Percentiles rank a stretch among this genome's conserved stretches.
Conservation (phyloP, 1,284 basidiomycete genomes). For the Bondarzewia mesenterica region DNA sequence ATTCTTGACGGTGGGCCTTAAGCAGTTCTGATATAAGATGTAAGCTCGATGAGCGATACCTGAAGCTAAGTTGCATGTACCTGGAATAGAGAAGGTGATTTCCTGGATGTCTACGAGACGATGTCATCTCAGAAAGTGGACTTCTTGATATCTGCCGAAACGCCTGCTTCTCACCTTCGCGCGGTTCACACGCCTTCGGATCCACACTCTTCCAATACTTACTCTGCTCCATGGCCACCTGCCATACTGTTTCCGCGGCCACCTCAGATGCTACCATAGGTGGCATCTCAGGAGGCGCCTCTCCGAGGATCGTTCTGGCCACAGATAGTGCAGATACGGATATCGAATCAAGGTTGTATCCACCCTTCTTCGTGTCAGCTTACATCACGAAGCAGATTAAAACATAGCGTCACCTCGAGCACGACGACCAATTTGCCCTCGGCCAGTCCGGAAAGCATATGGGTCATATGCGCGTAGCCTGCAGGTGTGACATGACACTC, state of each 20-base stretch:
- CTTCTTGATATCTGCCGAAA: constrained; percentile 41
- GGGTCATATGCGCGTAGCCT: constrained; percentile 99
- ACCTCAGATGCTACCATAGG: constrained; percentile 66
- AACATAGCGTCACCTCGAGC: constrained; percentile 61
- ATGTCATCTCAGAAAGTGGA: too few species aligned
- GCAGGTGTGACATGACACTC: constrained; percentile 85
- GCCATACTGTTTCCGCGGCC: constrained; percentile 82
- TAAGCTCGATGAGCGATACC: neutral
- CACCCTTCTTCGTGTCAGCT: constrained; percentile 54
- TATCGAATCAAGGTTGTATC: constrained; percentile 90
- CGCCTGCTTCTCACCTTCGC: constrained; percentile 41
- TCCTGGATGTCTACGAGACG: constrained; percentile 44
- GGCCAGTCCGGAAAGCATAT: constrained; percentile 89
- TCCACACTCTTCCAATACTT: constrained; percentile 87
- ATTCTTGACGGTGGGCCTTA: constrained; percentile 77
- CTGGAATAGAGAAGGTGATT: constrained; percentile 58
- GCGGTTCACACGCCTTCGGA: constrained; percentile 71
- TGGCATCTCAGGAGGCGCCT: constrained; percentile 69
- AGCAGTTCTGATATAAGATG: constrained; percentile 51
- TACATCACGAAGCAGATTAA: neutral
- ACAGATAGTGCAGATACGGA: constrained; percentile 86
- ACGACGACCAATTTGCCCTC: constrained; percentile 87
- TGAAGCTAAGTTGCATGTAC: constrained; percentile 22
- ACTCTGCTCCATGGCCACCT: constrained; percentile 81
- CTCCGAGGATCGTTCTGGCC: constrained; percentile 77